Conservation (phyloP, 1,284 basidiomycete genomes). For the Sporisorium iseilematis-ciliati region DNA sequence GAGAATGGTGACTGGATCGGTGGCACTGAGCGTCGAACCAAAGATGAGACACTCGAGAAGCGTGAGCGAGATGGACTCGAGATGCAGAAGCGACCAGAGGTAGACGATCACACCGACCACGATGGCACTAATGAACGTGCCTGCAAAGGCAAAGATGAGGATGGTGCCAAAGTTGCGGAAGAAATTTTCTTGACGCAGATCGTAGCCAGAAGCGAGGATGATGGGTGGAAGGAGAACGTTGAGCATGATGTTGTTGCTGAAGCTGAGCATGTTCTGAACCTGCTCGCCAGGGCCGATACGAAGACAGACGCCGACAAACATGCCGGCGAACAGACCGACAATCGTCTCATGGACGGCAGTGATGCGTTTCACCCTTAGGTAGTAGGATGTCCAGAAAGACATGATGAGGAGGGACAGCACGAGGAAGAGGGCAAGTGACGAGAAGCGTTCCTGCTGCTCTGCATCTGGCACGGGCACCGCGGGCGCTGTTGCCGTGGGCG, state of each 20-base stretch:
- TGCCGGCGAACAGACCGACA: slow-evolving; percentile 91
- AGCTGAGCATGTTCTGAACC: slow-evolving; percentile 97
- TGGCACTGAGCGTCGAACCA: slow-evolving; percentile 95
- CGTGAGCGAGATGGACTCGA: slow-evolving; percentile 62
- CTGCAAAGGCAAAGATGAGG: slow-evolving; percentile 93
- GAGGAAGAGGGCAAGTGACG: slow-evolving; percentile 72
- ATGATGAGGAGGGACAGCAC: slow-evolving; percentile 93
- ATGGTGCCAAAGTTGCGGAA: slow-evolving; percentile 80
- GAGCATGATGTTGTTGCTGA: slow-evolving; percentile 97
- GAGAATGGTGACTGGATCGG: slow-evolving; percentile 97
- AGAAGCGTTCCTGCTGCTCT: slow-evolving; percentile 65
- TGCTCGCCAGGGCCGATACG: slow-evolving; percentile 90
- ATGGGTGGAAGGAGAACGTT: slow-evolving; percentile 97
- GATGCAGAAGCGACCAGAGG: slow-evolving; percentile 90
- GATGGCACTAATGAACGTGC: slow-evolving; percentile 95
- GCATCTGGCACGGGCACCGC: slow-evolving; percentile 49
- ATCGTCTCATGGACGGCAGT: slow-evolving; percentile 96
- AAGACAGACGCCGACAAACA: slow-evolving; percentile 92
- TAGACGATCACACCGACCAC: slow-evolving; percentile 96
- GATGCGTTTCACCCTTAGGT: slow-evolving; percentile 95
- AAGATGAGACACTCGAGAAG: slow-evolving; percentile 88
- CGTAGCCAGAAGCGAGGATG: slow-evolving; percentile 97
- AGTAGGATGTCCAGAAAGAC: slow-evolving; percentile 96
- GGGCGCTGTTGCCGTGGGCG: slow-evolving; percentile 9
- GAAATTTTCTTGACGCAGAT: slow-evolving; percentile 97